A percentile compares a stretch with the other conserved stretches of the same genome.
Evolutionary conservation across 768 basidiomycete species (phyloP).

Genomic region (Termitomyces heimii): DNA sequence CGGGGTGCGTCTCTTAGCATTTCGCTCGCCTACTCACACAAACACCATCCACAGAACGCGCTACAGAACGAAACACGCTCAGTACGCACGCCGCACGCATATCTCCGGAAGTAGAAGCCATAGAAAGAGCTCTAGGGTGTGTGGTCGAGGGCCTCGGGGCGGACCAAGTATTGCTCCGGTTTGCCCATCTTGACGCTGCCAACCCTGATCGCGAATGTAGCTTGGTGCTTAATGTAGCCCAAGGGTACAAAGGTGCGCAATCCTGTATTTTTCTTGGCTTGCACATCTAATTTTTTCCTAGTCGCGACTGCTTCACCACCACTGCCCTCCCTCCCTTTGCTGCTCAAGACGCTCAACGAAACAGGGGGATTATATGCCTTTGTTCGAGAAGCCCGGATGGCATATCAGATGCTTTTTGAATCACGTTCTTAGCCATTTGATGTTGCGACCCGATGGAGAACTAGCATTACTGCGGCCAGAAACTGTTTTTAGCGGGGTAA

Average conservation of each 20-base stretch:
- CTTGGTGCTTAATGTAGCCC: slow-evolving; percentile 66
- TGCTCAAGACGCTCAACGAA: slow-evolving; percentile 68
- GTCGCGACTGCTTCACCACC: slow-evolving; percentile 78
- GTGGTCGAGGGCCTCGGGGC: slow-evolving; percentile 74
- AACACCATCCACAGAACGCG: slow-evolving; percentile 45
- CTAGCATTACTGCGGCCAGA: too few relatives aligned
- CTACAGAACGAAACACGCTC: slow-evolving; percentile 55
- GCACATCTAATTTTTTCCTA: slow-evolving; percentile 22
- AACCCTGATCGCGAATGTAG: slow-evolving; percentile 61
- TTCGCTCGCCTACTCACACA: neutral
- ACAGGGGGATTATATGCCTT: slow-evolving; percentile 67
- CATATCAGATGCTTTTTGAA: slow-evolving; percentile 32
- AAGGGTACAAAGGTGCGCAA: slow-evolving; percentile 56
- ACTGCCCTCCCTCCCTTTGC: slow-evolving; percentile 57
- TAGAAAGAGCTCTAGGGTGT: slow-evolving; percentile 55
- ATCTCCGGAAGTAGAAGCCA: slow-evolving; percentile 48
- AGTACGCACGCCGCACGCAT: slow-evolving; percentile 45
- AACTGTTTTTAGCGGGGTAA: too few relatives aligned
- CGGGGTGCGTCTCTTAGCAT: slow-evolving; percentile 42
- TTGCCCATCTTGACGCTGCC: slow-evolving; percentile 54
- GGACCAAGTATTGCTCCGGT: slow-evolving; percentile 69
- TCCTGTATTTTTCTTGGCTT: neutral
- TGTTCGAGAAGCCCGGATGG: slow-evolving; percentile 57
- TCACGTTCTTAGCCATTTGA: neutral
- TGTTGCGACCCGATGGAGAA: too few relatives aligned